Evolutionary conservation across 2,329 filamentous ascomycete species (phyloP), one percentile per base, ranked within the genome.

Genomic region (Orbilia ellipsospora): DNA sequence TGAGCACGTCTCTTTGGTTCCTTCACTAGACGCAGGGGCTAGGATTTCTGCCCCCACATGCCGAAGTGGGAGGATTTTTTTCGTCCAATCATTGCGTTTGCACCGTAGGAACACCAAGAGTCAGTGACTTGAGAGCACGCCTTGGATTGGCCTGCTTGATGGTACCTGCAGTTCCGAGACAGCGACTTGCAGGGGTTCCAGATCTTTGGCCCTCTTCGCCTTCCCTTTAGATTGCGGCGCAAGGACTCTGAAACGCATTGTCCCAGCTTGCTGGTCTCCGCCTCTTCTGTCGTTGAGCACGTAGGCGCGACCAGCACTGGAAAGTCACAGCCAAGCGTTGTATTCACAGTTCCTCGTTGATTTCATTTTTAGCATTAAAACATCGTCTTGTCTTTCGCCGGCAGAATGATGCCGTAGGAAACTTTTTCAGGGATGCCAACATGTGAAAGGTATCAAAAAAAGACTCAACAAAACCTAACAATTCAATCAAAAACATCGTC

Each of bases 161-260:
- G 44, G 72, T 75, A 75, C 72, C 64, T 75, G 72, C 64, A 75
- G 64, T 18, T 64, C 52, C 64, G 64, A 75, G 72, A 69, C 72
- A 68, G 60, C 15, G 48, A 60, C 52, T 28, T 44, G 40, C 72
- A 75, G 64, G 72, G 64, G 50, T 64, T 50, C 55, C 51, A 61
- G 61, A 70, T 63, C 66, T 70, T 57, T 63, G 45, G 57, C 56
- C 54, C 44, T 57, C 66, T 45, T 48, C 60, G 48, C 72, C 64
- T 75, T 60, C 72, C 63, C 31, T 40, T 75, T 75, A 55, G 45
- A 75, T 64, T 68, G 72, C 72, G 62, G 65, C 72, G 72, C 64
- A 68, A 59, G 64, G 28, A 57, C 20, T 56, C 64, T 75, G 72
- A 75, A 75, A 75, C 72, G 57, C 16, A 36, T 36, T 60, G 64